Percentiles rank a stretch among this genome's conserved stretches.
These are phyloP conservation scores for Cercospora sp. DNA, from an alignment of 2,329 filamentous ascomycete species.

Conservation along the genomic window DNA sequence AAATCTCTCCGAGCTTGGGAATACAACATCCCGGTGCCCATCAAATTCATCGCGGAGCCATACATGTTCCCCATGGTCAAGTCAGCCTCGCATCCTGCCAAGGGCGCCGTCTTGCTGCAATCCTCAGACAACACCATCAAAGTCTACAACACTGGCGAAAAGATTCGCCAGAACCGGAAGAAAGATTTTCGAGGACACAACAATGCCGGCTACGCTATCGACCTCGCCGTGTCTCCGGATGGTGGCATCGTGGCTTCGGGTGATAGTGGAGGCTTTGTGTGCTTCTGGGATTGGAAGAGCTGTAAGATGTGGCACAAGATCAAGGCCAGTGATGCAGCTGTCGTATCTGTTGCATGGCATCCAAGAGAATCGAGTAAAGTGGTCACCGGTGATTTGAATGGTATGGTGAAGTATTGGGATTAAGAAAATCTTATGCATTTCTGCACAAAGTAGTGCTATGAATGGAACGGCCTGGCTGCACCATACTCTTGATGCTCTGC, in stretches of 20 bases:
- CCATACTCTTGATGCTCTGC: background rate
- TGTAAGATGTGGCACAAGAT: slow-evolving; percentile 99
- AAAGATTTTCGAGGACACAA: slow-evolving; percentile 96
- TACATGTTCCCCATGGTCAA: slow-evolving; percentile 97
- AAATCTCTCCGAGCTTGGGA: slow-evolving; percentile 97
- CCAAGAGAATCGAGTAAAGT: slow-evolving; percentile 97
- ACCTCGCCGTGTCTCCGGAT: slow-evolving; percentile 83
- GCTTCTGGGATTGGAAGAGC: slow-evolving; percentile 99
- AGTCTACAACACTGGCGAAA: slow-evolving; percentile 90
- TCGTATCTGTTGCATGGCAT: slow-evolving; percentile 92
- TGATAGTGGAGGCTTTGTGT: slow-evolving; percentile 84
- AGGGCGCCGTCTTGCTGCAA: slow-evolving; percentile 94
- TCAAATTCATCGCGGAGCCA: slow-evolving; percentile 96
- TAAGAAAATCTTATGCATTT: slow-evolving; percentile 42
- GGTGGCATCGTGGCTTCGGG: slow-evolving; percentile 87
- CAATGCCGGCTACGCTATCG: slow-evolving; percentile 89
- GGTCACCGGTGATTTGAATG: slow-evolving; percentile 84
- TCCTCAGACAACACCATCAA: slow-evolving; percentile 94
- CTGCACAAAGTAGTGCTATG: background rate
- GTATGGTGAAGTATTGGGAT: slow-evolving; percentile 91
- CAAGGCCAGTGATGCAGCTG: slow-evolving; percentile 74
- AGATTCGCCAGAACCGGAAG: slow-evolving; percentile 95
- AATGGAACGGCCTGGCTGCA: background rate
- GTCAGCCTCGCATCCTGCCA: slow-evolving; percentile 77
- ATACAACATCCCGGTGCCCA: slow-evolving; percentile 95